Base-by-base conservation (phyloP, 2,329 filamentous ascomycete genomes). In the Apiospora koreana region DNA sequence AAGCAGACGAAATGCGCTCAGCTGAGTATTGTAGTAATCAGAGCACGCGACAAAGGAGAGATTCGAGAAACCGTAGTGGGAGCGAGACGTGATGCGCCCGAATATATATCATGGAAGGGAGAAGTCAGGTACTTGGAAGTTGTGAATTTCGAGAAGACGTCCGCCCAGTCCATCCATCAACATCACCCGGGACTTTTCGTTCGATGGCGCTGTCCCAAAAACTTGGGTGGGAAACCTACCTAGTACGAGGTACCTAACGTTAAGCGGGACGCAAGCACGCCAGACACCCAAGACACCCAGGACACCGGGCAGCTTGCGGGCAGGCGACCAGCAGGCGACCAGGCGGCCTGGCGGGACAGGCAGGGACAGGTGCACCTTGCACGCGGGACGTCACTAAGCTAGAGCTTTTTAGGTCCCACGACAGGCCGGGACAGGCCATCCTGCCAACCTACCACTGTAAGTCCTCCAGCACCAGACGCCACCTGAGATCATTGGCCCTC, bases 311-410 rank as follows among this genome's bases (percentile, higher is more conserved):
- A n/a, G n/a, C n/a, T n/a, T n/a, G n/a, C n/a, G n/a, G n/a, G n/a
- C n/a, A n/a, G n/a, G n/a, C n/a, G n/a, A n/a, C n/a, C n/a, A n/a
- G n/a, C n/a, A n/a, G n/a, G n/a, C n/a, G n/a, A n/a, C n/a, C 21
- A 62, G 54, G 54, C 54, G 54, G 54, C 54, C 54, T 35, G 31
- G 31, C 28, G 54, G 14, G 54, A 62, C 43, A n/a, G 43, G 9
- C 54, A 62, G 54, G 54, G 54, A 62, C 54, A 62, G 54, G 54
- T 62, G 54, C 54, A 38, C 54, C 54, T 62, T n/a, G 54, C 54
- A 38, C 54, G 54, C 54, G 54, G 54, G 54, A 62, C 54, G 31
- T n/a, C 54, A 62, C 31, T 62, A 31, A 10, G 54, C 28, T 62
- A 38, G 28, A 35, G 50, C 18, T 28, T 35, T 46, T n/a, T 2